Base-by-base conservation (phyloP, 2,329 filamentous ascomycete genomes). In the Aspergillus sp. region DNA sequence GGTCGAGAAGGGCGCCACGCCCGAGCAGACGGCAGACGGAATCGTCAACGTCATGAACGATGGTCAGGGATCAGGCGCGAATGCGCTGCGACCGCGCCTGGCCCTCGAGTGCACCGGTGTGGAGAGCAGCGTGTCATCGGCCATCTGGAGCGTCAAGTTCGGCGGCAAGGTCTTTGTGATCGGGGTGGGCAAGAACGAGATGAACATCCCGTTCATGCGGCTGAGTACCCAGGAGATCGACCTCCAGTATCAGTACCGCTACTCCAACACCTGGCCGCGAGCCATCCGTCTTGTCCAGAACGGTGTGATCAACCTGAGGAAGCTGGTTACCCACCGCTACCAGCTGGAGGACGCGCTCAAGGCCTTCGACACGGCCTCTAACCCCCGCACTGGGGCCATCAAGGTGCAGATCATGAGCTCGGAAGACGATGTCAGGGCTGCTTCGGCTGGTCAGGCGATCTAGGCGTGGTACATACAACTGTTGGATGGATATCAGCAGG, bases 161-260 rank as follows among this genome's bases (percentile, higher is more conserved):
- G 91, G 89, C 44, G 89, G 91, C 49, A 94, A 93, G 64, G 89
- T 96, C 33, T 96, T 96, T 55, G 82, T 96, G 43, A 93, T 95
- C 45, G 89, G 89, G 25, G 88, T 96, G 2, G 91, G 89, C 45
- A 89, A 83, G 71, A 88, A 91, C 58, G 85, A 95, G 69, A 91
- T 96, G 69, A 86, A 76, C 62, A 82, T 96, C 43, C 89, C 89
- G 16, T 96, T 96, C 61, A 95, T 95, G 89, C 69, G 86, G 32
- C 74, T 89, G 36, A 89, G 82, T 50, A 89, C 88, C 4, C 75
- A 84, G 43, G 91, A 96, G 66, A 82, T 96, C 48, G 89, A 96
- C 63, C 69, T 96, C 39, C 85, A 93, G 66, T 91, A 95, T 62
- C 89, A 96, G 68, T 96, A 96, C 68, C 77, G 91, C 40, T 96